phyloP scores from a whole-genome alignment of 2,329 filamentous ascomycete genomes.

The Exophiala aquamarina region DNA sequence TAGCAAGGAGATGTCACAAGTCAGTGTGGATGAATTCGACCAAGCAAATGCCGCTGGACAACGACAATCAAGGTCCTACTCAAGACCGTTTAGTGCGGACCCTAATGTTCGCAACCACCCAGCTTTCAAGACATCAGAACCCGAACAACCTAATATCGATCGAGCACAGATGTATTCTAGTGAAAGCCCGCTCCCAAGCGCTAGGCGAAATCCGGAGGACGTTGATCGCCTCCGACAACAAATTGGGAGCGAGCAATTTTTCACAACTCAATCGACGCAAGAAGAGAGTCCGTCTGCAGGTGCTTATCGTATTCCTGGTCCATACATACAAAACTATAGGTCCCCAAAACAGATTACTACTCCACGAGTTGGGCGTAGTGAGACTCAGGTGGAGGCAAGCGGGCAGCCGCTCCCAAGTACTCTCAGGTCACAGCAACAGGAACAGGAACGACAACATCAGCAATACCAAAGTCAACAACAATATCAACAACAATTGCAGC shows the following conservation, averaged over 20 bases:
- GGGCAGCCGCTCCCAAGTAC: conserved; percentile 18
- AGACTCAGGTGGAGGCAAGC: conserved; percentile 14
- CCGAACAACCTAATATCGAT: conserved; percentile 11
- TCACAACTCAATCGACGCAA: not conserved
- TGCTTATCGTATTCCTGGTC: conserved; percentile 28
- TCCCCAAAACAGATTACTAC: conserved; percentile 22
- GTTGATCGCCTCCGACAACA: conserved; percentile 14
- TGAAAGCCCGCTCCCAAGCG: conserved; percentile 25
- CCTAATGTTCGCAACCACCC: conserved; percentile 17
- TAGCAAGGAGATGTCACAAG: conserved; percentile 21
- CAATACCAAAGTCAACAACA: conserved; percentile 4
- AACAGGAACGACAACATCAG: conserved; percentile 6
- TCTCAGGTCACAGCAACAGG: conserved; percentile 8
- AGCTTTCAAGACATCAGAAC: conserved; percentile 8
- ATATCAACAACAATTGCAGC: conserved; percentile 5
- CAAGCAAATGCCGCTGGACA: conserved; percentile 7
- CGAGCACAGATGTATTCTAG: conserved; percentile 17
- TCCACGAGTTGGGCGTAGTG: conserved; percentile 17
- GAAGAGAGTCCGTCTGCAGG: conserved; percentile 3
- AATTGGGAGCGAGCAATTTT: conserved; percentile 5
- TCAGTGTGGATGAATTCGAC: conserved; percentile 21
- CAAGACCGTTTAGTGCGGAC: conserved; percentile 18
- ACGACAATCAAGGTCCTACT: conserved; percentile 20
- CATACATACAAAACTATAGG: conserved; percentile 27
- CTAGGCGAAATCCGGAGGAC: conserved; percentile 20